These are phyloP conservation scores for Teratosphaeriaceae sp. DNA, from an alignment of 2,329 filamentous ascomycete species.

Conservation along the genomic window DNA sequence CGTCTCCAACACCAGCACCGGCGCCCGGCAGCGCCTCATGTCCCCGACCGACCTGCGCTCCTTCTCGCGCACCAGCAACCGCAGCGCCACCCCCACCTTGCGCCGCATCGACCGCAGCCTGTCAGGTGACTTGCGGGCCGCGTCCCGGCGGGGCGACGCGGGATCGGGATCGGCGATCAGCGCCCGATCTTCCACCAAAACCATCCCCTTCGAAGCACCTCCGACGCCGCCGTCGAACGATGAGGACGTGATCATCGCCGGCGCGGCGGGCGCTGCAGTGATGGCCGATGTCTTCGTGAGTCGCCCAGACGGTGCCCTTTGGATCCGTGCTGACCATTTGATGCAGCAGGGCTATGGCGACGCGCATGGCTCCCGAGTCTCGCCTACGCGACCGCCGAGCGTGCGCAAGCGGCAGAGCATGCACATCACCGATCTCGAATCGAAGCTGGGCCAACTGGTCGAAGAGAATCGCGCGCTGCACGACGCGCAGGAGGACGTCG, in stretches of 20 bases:
- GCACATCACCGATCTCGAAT: constrained; percentile 86
- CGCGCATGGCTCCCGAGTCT: constrained; percentile 78
- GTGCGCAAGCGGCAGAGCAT: constrained; percentile 97
- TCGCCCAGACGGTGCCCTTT: constrained; percentile 43
- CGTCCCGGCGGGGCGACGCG: constrained; percentile 50
- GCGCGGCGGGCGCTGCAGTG: constrained; percentile 73
- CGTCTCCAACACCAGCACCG: constrained; percentile 35
- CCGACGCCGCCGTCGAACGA: constrained; percentile 50
- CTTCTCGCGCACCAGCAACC: constrained; percentile 54
- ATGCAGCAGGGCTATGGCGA: constrained; percentile 87
- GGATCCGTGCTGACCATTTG: constrained; percentile 17
- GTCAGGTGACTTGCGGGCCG: constrained; percentile 71
- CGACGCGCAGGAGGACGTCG: constrained; percentile 46
- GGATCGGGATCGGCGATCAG: constrained; percentile 35
- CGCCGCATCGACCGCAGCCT: constrained; percentile 59
- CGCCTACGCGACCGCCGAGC: constrained; percentile 88
- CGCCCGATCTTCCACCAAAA: constrained; percentile 29
- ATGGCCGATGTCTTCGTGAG: constrained; percentile 95
- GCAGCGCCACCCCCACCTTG: constrained; percentile 60
- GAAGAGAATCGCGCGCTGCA: constrained; percentile 77
- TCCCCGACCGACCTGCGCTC: constrained; percentile 48
- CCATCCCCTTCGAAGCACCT: constrained; percentile 35
- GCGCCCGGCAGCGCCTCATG: constrained; percentile 30
- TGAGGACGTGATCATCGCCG: constrained; percentile 78
- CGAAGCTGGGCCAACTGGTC: constrained; percentile 72